phyloP scores from a whole-genome alignment of 768 basidiomycete genomes.

The Panellus pusillus region DNA sequence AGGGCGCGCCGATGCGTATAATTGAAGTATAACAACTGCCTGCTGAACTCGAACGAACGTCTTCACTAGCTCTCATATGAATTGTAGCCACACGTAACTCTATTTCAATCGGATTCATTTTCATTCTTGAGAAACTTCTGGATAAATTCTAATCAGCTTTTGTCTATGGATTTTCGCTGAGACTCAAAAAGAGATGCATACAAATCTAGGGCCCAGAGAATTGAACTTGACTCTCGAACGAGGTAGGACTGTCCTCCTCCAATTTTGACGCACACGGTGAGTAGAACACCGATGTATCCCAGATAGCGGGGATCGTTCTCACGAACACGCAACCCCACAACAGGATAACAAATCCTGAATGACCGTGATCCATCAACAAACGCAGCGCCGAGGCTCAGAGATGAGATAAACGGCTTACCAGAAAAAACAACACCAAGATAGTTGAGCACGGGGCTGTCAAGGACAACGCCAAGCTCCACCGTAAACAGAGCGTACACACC shows the following conservation, averaged over 20 bases:
- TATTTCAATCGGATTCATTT: too few relatives aligned
- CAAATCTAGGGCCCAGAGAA: background rate
- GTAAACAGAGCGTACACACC: slow-evolving; percentile 52
- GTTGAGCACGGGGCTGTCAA: slow-evolving; percentile 52
- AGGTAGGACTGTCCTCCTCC: slow-evolving; percentile 12
- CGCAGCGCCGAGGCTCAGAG: too few relatives aligned
- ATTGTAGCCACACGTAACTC: too few relatives aligned
- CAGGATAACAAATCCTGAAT: slow-evolving; percentile 39
- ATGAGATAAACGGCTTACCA: slow-evolving; percentile 30
- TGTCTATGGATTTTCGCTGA: too few relatives aligned
- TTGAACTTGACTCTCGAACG: background rate
- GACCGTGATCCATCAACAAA: background rate
- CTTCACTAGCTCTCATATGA: too few relatives aligned
- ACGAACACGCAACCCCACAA: slow-evolving; percentile 45
- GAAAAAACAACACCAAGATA: slow-evolving; percentile 56
- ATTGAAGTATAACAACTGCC: too few relatives aligned
- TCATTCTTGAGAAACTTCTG: too few relatives aligned
- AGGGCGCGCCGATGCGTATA: too few relatives aligned
- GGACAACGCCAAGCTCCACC: slow-evolving; percentile 46
- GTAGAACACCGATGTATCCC: slow-evolving; percentile 48
- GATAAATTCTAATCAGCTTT: too few relatives aligned
- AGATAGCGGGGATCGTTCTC: slow-evolving; percentile 44
- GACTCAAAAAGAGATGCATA: background rate
- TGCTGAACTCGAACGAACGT: too few relatives aligned
- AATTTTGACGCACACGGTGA: slow-evolving; percentile 41